Base-by-base conservation (phyloP, 179 eudicot species). In the Amaranthus tricolor region DNA sequence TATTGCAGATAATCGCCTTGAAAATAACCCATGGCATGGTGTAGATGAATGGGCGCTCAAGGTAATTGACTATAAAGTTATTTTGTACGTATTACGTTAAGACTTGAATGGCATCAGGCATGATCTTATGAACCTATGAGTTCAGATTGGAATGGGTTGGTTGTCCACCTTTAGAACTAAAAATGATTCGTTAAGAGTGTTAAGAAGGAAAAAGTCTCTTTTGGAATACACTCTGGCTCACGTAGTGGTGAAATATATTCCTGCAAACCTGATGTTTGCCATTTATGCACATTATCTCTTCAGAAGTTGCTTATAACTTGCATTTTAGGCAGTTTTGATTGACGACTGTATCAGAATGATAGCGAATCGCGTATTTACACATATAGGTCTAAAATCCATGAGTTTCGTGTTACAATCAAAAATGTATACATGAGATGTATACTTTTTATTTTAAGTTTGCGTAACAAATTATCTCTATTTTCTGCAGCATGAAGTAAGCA, bases 11-110 rank as follows among this genome's bases (percentile, higher is more conserved):
- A 89, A 81, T 78, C 84, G 73, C 72, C 76, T 78, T 0, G 98
- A 89, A 84, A 95, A 93, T 76, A 86, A 80, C 69, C 94, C 98
- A 48, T 93, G 98, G 98, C 90, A 89, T 78, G 90, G 88, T 69
- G 85, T 89, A 68, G 93, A 88, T 72, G 90, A 84, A 74, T 84
- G 80, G 89, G 83, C 93, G 72, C 86, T 89, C 63, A 95, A 95
- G 98, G 98, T 95, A 87, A 74, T 48, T 58, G 60, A 43, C 45
- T 59, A 51, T 15, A 31, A 57, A 44, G 50, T 6, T 9, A 14
- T 71, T 40, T 0, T 74, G 9, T 74, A 7, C 24, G 21, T 59
- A 31, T 19, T 43, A 49, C 50, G 44, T 49, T 66, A 52, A 68
- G 12, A 68, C 56, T 21, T 21, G n/a, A 12, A 62, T 24, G n/a